phyloP scores from a whole-genome alignment of 805 yeast genomes.

The Cyberlindnera bimundalis region DNA sequence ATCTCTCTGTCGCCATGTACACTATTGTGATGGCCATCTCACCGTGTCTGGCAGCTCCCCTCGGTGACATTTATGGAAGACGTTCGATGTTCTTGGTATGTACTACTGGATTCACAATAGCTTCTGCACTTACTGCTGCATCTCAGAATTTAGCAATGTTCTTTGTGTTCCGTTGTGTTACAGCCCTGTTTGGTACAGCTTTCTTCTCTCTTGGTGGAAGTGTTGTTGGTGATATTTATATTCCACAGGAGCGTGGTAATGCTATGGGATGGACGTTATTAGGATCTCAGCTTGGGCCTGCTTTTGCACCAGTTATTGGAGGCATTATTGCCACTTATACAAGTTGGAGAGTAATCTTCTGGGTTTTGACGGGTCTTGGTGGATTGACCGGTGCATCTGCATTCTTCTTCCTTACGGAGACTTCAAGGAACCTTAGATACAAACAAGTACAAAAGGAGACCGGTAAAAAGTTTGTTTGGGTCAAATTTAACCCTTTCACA shows the following conservation, averaged over 20 bases:
- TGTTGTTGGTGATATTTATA: slow-evolving; percentile 40
- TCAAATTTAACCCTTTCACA: slow-evolving; percentile 44
- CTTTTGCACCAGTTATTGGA: slow-evolving; percentile 52
- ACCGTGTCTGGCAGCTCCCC: slow-evolving; percentile 47
- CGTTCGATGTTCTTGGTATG: slow-evolving; percentile 41
- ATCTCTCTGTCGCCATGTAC: slow-evolving; percentile 5
- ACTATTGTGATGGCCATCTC: slow-evolving; percentile 43
- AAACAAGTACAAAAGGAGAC: slow-evolving; percentile 23
- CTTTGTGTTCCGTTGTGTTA: slow-evolving; percentile 43
- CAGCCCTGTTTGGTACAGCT: slow-evolving; percentile 54
- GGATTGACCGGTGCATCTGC: slow-evolving; percentile 32
- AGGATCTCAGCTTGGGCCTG: slow-evolving; percentile 54
- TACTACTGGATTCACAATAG: slow-evolving; percentile 28
- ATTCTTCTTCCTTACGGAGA: slow-evolving; percentile 43
- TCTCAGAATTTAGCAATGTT: slow-evolving; percentile 51
- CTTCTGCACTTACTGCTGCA: slow-evolving; percentile 37
- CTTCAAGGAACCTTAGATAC: slow-evolving; percentile 22
- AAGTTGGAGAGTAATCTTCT: slow-evolving; percentile 51
- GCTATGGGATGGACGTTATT: slow-evolving; percentile 47
- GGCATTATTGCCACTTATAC: slow-evolving; percentile 51
- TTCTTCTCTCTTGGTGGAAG: slow-evolving; percentile 52
- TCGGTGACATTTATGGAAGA: slow-evolving; percentile 50
- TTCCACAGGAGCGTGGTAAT: slow-evolving; percentile 46
- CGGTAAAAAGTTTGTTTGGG: slow-evolving; percentile 41
- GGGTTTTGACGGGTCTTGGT: slow-evolving; percentile 45